Percentiles rank a stretch among this genome's conserved stretches.
Evolutionary conservation across 345 rosid genomes (phyloP).

Genomic region (Eucalyptus tenuipes): DNA sequence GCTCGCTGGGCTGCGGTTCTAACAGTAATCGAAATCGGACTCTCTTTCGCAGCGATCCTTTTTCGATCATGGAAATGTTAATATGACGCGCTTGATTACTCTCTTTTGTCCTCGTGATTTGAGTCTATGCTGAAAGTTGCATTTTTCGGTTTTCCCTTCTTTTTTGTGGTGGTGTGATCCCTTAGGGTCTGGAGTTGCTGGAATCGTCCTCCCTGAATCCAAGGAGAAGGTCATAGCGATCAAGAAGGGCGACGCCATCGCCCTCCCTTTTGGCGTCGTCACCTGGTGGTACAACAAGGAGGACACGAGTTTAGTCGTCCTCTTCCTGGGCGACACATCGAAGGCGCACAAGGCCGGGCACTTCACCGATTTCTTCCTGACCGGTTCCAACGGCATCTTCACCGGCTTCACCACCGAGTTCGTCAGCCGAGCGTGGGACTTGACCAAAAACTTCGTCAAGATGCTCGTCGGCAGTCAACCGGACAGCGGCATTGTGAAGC

Average conservation of each 20-base stretch:
- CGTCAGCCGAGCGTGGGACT: slow-evolving; percentile 66
- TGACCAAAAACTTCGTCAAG: slow-evolving; percentile 29
- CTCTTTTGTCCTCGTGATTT: background rate
- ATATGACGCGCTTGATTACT: background rate
- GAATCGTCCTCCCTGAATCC: slow-evolving; percentile 79
- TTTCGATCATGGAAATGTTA: background rate
- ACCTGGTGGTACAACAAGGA: slow-evolving; percentile 90
- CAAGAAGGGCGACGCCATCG: slow-evolving; percentile 82
- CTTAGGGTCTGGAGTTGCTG: slow-evolving; percentile 71
- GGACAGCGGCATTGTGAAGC: slow-evolving; percentile 57
- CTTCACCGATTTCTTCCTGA: slow-evolving; percentile 68
- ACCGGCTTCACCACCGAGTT: slow-evolving; percentile 73
- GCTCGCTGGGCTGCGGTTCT: background rate
- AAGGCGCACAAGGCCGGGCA: slow-evolving; percentile 69
- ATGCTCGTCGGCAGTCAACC: slow-evolving; percentile 40
- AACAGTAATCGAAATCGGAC: background rate
- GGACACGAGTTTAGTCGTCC: slow-evolving; percentile 62
- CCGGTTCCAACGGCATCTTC: slow-evolving; percentile 71
- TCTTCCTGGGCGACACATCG: slow-evolving; percentile 76
- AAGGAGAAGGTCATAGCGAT: slow-evolving; percentile 76
- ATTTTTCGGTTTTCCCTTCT: background rate
- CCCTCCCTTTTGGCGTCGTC: slow-evolving; percentile 80
- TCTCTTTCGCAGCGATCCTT: background rate
- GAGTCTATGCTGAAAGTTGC: background rate
- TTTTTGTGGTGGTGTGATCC: background rate